Conservation (phyloP, 257 asterid species). For the Capsicum rhomboideum region DNA sequence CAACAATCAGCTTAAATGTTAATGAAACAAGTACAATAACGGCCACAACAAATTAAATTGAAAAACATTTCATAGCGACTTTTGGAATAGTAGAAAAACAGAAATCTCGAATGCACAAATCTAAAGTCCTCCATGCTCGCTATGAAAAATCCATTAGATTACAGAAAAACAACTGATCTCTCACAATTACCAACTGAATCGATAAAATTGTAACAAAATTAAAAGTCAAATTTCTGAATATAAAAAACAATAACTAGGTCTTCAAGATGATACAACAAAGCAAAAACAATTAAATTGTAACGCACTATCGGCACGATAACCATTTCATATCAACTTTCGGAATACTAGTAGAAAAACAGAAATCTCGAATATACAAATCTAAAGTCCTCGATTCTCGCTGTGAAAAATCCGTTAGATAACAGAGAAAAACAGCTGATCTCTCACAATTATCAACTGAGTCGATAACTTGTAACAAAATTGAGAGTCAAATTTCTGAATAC, state of each 20-base stretch:
- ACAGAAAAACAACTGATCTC: neutral
- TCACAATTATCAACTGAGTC: neutral
- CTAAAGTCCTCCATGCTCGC: neutral
- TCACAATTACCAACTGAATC: neutral
- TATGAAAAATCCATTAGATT: neutral
- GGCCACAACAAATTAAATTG: too few relatives aligned
- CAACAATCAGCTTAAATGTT: too few relatives aligned
- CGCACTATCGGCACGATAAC: too few relatives aligned
- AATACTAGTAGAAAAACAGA: neutral
- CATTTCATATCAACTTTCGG: neutral
- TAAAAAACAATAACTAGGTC: neutral
- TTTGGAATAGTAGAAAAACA: neutral
- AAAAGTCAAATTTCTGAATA: neutral
- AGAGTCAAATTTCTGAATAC: neutral
- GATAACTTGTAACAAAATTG: neutral
- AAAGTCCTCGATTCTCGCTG: neutral
- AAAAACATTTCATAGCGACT: neutral
- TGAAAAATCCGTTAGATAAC: neutral
- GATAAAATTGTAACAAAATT: neutral
- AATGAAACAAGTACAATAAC: too few relatives aligned
- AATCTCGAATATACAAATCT: neutral
- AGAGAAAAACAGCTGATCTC: neutral
- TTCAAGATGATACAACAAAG: neutral
- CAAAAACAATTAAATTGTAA: neutral
- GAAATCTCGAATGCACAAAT: neutral